Base-by-base conservation (phyloP, 2,329 filamentous ascomycete genomes). In the Fusarium papillatum region DNA sequence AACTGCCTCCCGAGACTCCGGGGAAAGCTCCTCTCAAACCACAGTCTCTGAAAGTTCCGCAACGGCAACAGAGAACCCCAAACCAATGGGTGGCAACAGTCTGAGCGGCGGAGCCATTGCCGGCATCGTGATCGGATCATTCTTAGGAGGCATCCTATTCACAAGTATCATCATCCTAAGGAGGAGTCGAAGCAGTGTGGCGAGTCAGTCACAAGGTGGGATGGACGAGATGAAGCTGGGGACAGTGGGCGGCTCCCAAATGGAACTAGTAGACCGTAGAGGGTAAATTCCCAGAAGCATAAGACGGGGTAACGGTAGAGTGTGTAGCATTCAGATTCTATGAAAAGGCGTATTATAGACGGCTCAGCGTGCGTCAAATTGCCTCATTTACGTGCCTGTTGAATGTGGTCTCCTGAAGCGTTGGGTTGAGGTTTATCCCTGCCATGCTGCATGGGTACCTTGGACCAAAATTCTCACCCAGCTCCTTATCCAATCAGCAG, bases 381-480 rank as follows among this genome's bases (percentile, higher is more conserved):
- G 34, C 13, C 34, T 14, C 34, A 36, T 36, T 14, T 14, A 36
- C 46, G 14, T 17, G 22, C 46, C 24, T 10, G 8, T 24, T 16
- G 14, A 48, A 3, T 7, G n/a, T 46, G 7, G n/a, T 24, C 11
- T 24, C 13, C 3, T 46, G 13, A 11, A 46, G 43, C 13, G n/a
- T 46, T n/a, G n/a, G 7, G n/a, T 13, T 22, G 19, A 22, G 4
- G 41, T 22, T 43, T 43, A n/a, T 43, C 41, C 10, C 41, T 24
- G 7, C 8, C 3, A 16, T 22, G 8, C 4, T 24, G 22, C 43
- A 48, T 5, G 3, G 10, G 31, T 1, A 8, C 3, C 19, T 55
- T 55, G 11, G 8, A 2, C 10, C 17, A 31, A 34, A 55, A 2
- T 14, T 1, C 2, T 14, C 13, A 5, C 2, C 2, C 2, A 4